Evolutionary conservation across 1,284 basidiomycete species (phyloP), one percentile per base, ranked within the genome.

Genomic region (Boletellus sp.): DNA sequence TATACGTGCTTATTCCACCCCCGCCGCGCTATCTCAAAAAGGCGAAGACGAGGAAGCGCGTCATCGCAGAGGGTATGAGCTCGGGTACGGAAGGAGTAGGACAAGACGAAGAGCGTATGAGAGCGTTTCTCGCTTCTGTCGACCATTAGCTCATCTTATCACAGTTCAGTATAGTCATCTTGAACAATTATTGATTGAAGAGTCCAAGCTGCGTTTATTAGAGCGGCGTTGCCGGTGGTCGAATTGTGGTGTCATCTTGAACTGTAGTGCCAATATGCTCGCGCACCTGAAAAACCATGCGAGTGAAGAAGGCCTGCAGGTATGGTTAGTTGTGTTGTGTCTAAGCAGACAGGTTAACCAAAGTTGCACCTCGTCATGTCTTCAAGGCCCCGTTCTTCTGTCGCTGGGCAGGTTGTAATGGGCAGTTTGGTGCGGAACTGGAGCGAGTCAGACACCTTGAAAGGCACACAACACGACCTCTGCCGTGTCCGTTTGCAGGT

Each of bases 161-260:
- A 51, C 64, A 80, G 77, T 75, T 60, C 67, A 63, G 52, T 67
- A 68, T 57, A 63, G 50, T 66, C 56, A 50, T 51, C 54, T 65
- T 58, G 76, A 78, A 58, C 67, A 62, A 52, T 64, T 71, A 40
- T 71, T 73, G 36, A 65, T 80, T 52, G 60, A 69, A 51, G 62
- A 77, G 50, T 73, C 81, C 51, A 76, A 71, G 54, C 74, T 72
- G 12, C 70, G 80, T 53, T 58, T 86, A 47, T 71, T 70, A 51
- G 71, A 73, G 54, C 66, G 71, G 35, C 69, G 61, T 13, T 89
- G 86, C 67, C 71, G 70, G 57, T 89, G 87, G 86, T 66, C 65
- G 50, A 72, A 73, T 32, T 89, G 86, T 63, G 69, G 71, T 51
- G 72, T 71, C 43, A 59, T 80, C 19, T 61, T 86, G 58, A 85